These are phyloP conservation scores for Colletotrichum destructivum DNA, from an alignment of 2,329 filamentous ascomycete genomes.

Conservation along the genomic window DNA sequence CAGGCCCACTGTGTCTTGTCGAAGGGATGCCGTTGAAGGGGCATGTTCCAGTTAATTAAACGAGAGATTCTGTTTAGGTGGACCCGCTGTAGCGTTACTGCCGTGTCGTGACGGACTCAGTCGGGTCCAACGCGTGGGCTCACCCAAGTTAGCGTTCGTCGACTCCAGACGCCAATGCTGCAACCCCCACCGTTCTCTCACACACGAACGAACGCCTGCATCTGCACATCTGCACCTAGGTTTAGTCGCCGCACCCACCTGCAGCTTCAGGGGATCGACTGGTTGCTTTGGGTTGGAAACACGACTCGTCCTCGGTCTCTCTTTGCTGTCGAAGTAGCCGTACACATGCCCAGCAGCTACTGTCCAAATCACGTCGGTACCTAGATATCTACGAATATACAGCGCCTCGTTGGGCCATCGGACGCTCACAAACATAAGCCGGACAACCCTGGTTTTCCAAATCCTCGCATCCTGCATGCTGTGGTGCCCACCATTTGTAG, in stretches of 20 bases:
- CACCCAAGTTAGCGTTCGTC: constrained; percentile 3
- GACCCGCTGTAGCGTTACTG: neutral
- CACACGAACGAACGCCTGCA: constrained; percentile 33
- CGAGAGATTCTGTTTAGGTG: neutral
- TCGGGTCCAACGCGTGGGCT: neutral
- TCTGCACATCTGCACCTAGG: too few species aligned
- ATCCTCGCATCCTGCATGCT: neutral
- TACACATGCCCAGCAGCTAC: too few species aligned
- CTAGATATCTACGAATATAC: too few species aligned
- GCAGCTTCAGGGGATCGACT: neutral
- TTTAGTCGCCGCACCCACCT: constrained; percentile 1
- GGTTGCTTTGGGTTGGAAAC: neutral
- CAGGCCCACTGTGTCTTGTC: neutral
- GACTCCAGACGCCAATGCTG: constrained; percentile 31
- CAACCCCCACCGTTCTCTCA: constrained; percentile 29
- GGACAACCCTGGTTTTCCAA: too few species aligned
- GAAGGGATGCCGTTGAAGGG: neutral
- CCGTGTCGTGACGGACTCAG: neutral
- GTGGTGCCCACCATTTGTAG: neutral
- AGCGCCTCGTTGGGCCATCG: neutral
- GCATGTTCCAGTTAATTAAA: neutral
- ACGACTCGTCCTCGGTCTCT: neutral
- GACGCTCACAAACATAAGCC: neutral
- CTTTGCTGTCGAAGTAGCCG: neutral
- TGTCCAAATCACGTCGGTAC: too few species aligned